Base-by-base conservation (phyloP, 2,329 filamentous ascomycete genomes). In the Fusarium sp. region DNA sequence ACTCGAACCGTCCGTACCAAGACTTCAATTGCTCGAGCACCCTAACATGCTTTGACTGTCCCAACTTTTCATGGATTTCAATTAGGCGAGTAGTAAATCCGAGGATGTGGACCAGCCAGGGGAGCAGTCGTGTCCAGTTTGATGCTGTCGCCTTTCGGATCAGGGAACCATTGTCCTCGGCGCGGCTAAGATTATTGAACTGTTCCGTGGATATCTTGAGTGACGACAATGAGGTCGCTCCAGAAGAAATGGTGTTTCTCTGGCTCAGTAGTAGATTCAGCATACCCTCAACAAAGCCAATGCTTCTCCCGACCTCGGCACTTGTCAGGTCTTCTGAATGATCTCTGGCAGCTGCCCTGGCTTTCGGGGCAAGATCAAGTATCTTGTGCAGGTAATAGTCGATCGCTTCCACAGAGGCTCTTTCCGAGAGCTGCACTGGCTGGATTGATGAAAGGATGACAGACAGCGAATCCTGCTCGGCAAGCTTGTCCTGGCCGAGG, bases 261-360 rank as follows among this genome's bases (percentile, higher is more conserved):
- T 95, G 92, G 4, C 83, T 80, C 12, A 93, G 76, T 1, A 88
- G 78, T n/a, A 90, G 82, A 63, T 91, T 86, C 31, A 98, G 83
- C 63, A 98, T 86, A 28, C 95, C 94, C 78, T 99, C 96, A n/a
- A 98, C 83, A 70, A 93, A 93, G 0, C 94, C 94, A 51, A 93
- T 87, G 77, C 94, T 95, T 75, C 95, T 88, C 43, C 88, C 87
- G 8, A 96, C 88, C 73, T 98, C 94, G 9, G 93, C 91, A 43
- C 90, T 87, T 46, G 92, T 97, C 40, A 99, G 82, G 70, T 99
- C 97, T 39, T 93, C 91, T 1, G 93, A 94, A 79, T 97, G 94
- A 53, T 94, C 91, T 68, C 90, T 86, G 10, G 89, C 84, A 31
- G 91, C 86, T 43, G 88, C 84, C 73, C 95, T 89, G 52, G 92